These are phyloP conservation scores for Apophysomyces elegans DNA, from an alignment of 371 early-diverging fungal genomes.

Conservation along the genomic window DNA sequence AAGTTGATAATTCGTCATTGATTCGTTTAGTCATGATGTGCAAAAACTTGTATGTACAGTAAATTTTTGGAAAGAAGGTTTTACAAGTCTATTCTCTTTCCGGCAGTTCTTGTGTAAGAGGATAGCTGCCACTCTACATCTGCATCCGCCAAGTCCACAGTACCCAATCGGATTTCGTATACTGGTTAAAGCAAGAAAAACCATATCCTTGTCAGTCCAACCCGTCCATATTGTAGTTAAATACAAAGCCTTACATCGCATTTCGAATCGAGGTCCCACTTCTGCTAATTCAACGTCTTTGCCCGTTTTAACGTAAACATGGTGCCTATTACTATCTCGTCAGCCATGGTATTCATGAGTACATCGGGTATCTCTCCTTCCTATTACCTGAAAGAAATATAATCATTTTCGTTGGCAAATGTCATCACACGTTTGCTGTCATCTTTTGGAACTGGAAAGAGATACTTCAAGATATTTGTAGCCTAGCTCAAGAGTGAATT, in stretches of 20 bases:
- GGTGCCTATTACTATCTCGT: conserved; percentile 69
- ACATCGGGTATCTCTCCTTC: background rate
- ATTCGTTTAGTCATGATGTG: background rate
- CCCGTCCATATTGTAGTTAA: background rate
- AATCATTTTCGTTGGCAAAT: conserved; percentile 95
- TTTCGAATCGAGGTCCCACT: conserved; percentile 98
- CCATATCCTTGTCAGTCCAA: background rate
- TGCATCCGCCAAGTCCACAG: conserved; percentile 94
- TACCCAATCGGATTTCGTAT: conserved; percentile 95
- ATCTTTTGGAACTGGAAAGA: conserved; percentile 97
- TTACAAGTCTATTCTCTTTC: conserved; percentile 83
- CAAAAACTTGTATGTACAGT: background rate
- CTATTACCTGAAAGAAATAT: conserved; percentile 88
- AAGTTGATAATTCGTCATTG: background rate
- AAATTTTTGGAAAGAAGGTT: background rate
- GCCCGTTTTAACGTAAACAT: conserved; percentile 88
- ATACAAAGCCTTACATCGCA: conserved; percentile 72
- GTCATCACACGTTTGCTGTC: conserved; percentile 97
- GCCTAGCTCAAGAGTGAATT: conserved; percentile 45
- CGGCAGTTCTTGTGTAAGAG: conserved; percentile 95
- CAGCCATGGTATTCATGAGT: background rate
- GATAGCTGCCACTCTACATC: conserved; percentile 98
- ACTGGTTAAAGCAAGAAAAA: conserved; percentile 43
- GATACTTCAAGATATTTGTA: conserved; percentile 88
- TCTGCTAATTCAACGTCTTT: conserved; percentile 94